phyloP scores from a whole-genome alignment of 257 asterid species.

The Nicotiana attenuata region DNA sequence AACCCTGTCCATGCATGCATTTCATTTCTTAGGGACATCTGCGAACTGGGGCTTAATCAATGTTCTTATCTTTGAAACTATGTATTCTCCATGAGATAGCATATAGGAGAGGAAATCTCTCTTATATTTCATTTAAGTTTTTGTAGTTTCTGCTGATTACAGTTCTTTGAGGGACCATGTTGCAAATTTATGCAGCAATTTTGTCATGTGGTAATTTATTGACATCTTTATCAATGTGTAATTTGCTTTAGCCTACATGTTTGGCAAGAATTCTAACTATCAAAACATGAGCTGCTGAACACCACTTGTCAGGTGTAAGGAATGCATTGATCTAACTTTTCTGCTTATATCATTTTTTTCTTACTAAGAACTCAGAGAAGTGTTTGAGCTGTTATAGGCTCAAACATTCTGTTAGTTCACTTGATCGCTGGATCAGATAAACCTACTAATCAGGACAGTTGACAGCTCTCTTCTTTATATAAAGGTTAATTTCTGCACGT shows the following conservation, averaged over 20 bases:
- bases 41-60: not conserved
- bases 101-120: not conserved
- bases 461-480: too few relatives aligned
- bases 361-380: not conserved
- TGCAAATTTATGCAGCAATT: not conserved
- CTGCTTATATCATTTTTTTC: not conserved
- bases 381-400: not conserved
- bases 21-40: not conserved
- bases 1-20: conserved; percentile 2
- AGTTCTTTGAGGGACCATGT: not conserved
- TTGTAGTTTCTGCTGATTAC: not conserved
- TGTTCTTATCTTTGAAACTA: not conserved
- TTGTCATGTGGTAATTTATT: not conserved
- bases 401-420: not conserved
- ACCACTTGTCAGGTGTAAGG: not conserved
- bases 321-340: not conserved
- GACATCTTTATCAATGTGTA: not conserved
- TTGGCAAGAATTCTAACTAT: not conserved
- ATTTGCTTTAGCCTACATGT: not conserved
- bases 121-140: not conserved
- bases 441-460: too few relatives aligned
- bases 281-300: not conserved
- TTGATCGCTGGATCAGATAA: too few relatives aligned
- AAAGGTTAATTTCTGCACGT: too few relatives aligned
- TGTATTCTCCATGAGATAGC: not conserved